phyloP scores from a whole-genome alignment of 768 basidiomycete genomes.

The Porphyrellus cyaneotinctus region DNA sequence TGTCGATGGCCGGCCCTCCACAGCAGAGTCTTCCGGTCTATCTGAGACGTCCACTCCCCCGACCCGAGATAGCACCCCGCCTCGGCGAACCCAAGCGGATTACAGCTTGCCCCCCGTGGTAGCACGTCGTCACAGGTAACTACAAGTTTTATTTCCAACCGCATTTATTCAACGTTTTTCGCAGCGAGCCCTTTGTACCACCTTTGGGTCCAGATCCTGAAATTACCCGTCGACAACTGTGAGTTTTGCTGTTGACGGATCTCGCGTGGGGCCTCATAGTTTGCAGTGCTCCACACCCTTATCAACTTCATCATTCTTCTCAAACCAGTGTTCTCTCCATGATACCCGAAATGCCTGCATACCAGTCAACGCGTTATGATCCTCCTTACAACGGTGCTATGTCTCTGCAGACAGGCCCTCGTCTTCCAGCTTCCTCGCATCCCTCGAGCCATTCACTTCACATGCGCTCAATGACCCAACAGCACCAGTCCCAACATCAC shows the following conservation, averaged over 20 bases:
- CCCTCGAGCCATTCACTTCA: slow-evolving; percentile 33
- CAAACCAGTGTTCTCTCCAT: slow-evolving; percentile 47
- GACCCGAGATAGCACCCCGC: slow-evolving; percentile 62
- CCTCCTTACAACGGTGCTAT: slow-evolving; percentile 39
- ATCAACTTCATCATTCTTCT: slow-evolving; percentile 40
- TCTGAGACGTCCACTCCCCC: slow-evolving; percentile 73
- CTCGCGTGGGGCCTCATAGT: slow-evolving; percentile 14
- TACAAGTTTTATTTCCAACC: not conserved
- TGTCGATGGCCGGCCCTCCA: slow-evolving; percentile 62
- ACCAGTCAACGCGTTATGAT: slow-evolving; percentile 53
- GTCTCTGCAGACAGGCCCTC: slow-evolving; percentile 31
- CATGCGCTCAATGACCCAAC: slow-evolving; percentile 50
- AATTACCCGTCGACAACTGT: slow-evolving; percentile 44
- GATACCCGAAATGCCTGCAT: slow-evolving; percentile 56
- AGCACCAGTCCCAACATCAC: slow-evolving; percentile 31
- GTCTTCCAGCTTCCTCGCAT: slow-evolving; percentile 36
- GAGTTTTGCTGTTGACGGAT: slow-evolving; percentile 21
- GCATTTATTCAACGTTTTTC: slow-evolving; percentile 6
- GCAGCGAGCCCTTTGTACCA: slow-evolving; percentile 45
- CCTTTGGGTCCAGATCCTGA: slow-evolving; percentile 44
- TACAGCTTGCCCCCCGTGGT: slow-evolving; percentile 35
- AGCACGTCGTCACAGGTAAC: slow-evolving; percentile 41
- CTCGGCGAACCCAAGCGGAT: slow-evolving; percentile 45
- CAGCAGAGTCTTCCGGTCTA: slow-evolving; percentile 68
- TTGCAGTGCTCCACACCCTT: slow-evolving; percentile 41